A percentile compares a stretch with the other conserved stretches of the same genome.
Evolutionary conservation across 2,329 filamentous ascomycete genomes (phyloP).

Genomic region (Venturia aucupariae): DNA sequence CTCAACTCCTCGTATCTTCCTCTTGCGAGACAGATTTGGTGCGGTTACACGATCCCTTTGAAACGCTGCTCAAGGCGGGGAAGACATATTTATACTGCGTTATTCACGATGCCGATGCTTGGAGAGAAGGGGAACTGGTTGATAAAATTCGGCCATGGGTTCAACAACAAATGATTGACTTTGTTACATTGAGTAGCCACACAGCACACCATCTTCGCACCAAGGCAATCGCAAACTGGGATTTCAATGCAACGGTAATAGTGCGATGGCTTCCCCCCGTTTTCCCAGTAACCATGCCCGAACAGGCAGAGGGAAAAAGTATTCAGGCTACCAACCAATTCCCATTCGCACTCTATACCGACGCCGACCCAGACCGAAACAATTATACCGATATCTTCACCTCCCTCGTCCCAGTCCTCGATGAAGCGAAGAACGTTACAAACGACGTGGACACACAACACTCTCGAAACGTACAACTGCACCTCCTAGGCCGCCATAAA

Average conservation of each 20-base stretch:
- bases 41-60: slow-evolving; percentile 17
- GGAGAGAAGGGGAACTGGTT: slow-evolving; percentile 18
- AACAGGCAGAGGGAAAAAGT: neutral
- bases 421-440: slow-evolving; percentile 7
- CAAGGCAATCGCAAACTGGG: slow-evolving; percentile 13
- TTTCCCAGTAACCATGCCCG: slow-evolving; percentile 21
- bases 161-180: slow-evolving; percentile 19
- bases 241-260: slow-evolving; percentile 17
- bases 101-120: slow-evolving; percentile 20
- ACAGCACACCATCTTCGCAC: slow-evolving; percentile 21
- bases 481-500: slow-evolving; percentile 15
- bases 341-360: neutral
- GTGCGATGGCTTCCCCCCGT: slow-evolving; percentile 21
- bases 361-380: neutral
- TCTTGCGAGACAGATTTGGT: slow-evolving; percentile 23
- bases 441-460: neutral
- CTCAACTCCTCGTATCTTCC: slow-evolving; percentile 21
- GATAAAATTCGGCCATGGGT: slow-evolving; percentile 19
- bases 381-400: slow-evolving; percentile 9
- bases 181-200: slow-evolving; percentile 21
- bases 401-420: neutral
- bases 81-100: slow-evolving; percentile 24
- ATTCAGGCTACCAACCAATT: neutral
- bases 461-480: neutral
- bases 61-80: slow-evolving; percentile 18